Conservation (phyloP, 768 basidiomycete genomes). For the Strobilomyces echinocephalus region DNA sequence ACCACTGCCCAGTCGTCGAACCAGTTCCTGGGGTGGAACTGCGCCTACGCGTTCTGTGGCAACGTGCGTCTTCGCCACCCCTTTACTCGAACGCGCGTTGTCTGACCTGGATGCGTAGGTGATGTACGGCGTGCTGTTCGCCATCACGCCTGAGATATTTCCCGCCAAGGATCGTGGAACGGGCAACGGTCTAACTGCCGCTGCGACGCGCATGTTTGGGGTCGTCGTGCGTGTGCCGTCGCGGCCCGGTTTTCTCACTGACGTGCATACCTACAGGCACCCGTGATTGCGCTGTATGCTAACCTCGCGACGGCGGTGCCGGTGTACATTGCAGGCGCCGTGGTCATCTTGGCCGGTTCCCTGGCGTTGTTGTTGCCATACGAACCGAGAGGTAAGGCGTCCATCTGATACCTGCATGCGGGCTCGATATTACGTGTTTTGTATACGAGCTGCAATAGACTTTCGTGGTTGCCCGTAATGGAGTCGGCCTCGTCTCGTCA, state of each 20-base stretch:
- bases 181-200: slow-evolving; percentile 60
- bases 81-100: background rate
- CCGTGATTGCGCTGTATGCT: slow-evolving; percentile 67
- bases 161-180: slow-evolving; percentile 71
- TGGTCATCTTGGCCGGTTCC: slow-evolving; percentile 57
- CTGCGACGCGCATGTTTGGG: slow-evolving; percentile 60
- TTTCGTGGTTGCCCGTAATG: no score
- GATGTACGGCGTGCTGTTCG: slow-evolving; percentile 75
- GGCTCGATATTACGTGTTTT: no score
- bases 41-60: slow-evolving; percentile 62
- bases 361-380: slow-evolving; percentile 64
- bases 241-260: background rate
- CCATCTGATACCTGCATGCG: slow-evolving; percentile 38
- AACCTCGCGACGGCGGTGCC: slow-evolving; percentile 61
- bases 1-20: slow-evolving; percentile 71
- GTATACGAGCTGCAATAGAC: no score
- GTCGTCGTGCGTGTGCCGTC: slow-evolving; percentile 44
- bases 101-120: slow-evolving; percentile 33
- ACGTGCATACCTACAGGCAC: slow-evolving; percentile 41
- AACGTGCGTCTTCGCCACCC: slow-evolving; percentile 37
- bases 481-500: no score
- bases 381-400: slow-evolving; percentile 68
- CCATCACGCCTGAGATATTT: slow-evolving; percentile 65
- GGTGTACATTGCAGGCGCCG: slow-evolving; percentile 64
- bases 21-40: slow-evolving; percentile 75